Percentiles rank a stretch among this genome's conserved stretches.
These are phyloP conservation scores for Diaporthe velutina DNA, from an alignment of 2,329 filamentous ascomycete genomes.

Conservation along the genomic window DNA sequence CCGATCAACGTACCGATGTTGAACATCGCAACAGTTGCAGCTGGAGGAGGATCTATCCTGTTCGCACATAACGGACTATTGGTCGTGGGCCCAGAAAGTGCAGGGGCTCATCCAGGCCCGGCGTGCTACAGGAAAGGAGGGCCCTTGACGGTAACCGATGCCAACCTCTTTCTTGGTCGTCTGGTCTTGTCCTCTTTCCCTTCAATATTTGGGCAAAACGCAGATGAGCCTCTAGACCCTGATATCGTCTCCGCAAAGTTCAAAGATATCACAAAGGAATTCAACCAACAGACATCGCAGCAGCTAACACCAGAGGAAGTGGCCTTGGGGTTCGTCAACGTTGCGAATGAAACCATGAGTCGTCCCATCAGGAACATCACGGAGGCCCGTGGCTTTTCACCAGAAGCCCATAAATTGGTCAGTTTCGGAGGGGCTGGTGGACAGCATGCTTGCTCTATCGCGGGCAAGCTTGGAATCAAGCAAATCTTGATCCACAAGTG, in stretches of 20 bases:
- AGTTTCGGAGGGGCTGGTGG: slow-evolving; percentile 44
- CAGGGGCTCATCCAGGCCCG: slow-evolving; percentile 76
- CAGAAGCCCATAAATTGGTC: slow-evolving; percentile 56
- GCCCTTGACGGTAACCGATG: slow-evolving; percentile 76
- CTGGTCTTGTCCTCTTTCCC: slow-evolving; percentile 71
- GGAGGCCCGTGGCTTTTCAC: slow-evolving; percentile 62
- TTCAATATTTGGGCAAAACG: slow-evolving; percentile 76
- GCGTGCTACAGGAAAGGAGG: slow-evolving; percentile 77
- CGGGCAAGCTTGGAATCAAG: slow-evolving; percentile 51
- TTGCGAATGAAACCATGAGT: slow-evolving; percentile 80
- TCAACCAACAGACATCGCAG: slow-evolving; percentile 48
- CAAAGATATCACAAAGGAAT: slow-evolving; percentile 48
- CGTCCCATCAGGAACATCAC: slow-evolving; percentile 73
- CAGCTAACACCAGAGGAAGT: slow-evolving; percentile 45
- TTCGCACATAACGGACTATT: slow-evolving; percentile 78
- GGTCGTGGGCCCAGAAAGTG: slow-evolving; percentile 76
- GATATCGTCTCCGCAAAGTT: slow-evolving; percentile 52
- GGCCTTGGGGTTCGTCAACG: slow-evolving; percentile 78
- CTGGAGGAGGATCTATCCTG: slow-evolving; percentile 78
- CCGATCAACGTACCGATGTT: slow-evolving; percentile 81
- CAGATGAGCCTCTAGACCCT: slow-evolving; percentile 63
- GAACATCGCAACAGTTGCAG: slow-evolving; percentile 85
- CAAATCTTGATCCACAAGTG: slow-evolving; percentile 53
- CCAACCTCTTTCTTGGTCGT: slow-evolving; percentile 73
- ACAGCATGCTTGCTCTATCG: slow-evolving; percentile 58